Conservation (phyloP, 208 protist species). For the Trypanosoma congolense region DNA sequence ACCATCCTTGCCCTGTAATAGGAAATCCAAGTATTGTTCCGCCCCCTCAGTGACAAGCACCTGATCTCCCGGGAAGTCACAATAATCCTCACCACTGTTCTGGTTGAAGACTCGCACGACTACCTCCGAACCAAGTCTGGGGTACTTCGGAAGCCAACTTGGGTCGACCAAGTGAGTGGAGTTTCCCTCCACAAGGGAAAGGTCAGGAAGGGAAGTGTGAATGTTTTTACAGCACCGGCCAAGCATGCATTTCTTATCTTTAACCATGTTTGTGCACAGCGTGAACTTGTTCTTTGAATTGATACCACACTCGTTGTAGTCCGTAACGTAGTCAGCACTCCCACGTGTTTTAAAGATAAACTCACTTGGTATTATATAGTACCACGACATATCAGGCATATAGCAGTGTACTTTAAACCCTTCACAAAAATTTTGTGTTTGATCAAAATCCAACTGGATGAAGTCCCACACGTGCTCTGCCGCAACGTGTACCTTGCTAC, state of each 20-base stretch:
- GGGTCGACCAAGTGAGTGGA: conserved; percentile 54
- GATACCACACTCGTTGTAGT: conserved; percentile 82
- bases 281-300: conserved; percentile 84
- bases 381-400: conserved; percentile 50
- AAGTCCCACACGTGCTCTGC: conserved; percentile 72
- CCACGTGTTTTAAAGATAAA: conserved; percentile 51
- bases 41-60: conserved; percentile 68
- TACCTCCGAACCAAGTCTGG: conserved; percentile 46
- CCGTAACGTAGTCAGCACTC: conserved; percentile 59
- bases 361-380: conserved; percentile 73
- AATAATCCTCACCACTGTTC: conserved; percentile 57
- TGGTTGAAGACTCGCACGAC: conserved; percentile 68
- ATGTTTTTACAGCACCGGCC: conserved; percentile 51
- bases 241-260: conserved; percentile 32
- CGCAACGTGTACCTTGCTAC: conserved; percentile 72
- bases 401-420: conserved; percentile 77
- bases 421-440: conserved; percentile 37
- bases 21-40: conserved; percentile 61
- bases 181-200: conserved; percentile 42
- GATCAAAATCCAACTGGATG: conserved; percentile 32
- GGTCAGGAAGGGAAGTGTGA: conserved; percentile 44
- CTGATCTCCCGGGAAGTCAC: conserved; percentile 46
- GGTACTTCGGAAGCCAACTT: conserved; percentile 40
- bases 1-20: conserved; percentile 24
- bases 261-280: conserved; percentile 38